phyloP scores from a whole-genome alignment of 441 rosid genomes.

The Cnidoscolus chayamansa region DNA sequence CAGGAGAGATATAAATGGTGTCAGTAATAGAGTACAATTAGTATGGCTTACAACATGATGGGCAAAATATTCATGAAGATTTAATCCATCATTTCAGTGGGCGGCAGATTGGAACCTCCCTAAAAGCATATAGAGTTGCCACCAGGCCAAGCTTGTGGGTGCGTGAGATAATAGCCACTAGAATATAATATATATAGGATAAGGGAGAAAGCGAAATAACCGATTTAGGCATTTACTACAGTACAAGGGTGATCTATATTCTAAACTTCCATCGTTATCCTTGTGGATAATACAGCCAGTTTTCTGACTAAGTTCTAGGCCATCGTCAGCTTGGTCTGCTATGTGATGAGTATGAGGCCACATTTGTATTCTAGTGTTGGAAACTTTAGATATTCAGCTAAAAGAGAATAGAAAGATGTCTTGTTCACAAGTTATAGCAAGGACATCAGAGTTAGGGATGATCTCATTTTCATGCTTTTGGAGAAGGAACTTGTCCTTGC shows the following conservation, averaged over 20 bases:
- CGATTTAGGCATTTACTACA: no score
- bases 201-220: not conserved
- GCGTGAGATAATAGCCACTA: no score
- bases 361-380: not conserved
- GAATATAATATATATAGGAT: no score
- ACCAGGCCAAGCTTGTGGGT: no score
- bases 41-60: not conserved
- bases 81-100: no score
- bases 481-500: not conserved
- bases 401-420: not conserved
- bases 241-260: not conserved
- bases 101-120: no score
- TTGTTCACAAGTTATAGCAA: not conserved
- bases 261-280: no score
- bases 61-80: not conserved
- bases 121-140: no score
- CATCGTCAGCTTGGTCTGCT: not conserved
- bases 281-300: not conserved
- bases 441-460: not conserved
- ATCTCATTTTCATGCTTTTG: conserved; percentile 11
- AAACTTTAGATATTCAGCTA: not conserved
- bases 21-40: no score
- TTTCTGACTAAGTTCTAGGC: not conserved
- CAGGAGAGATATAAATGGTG: not conserved
- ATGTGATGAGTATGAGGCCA: not conserved